phyloP scores from a whole-genome alignment of 768 basidiomycete species.

The Mycena sanguinolenta region DNA sequence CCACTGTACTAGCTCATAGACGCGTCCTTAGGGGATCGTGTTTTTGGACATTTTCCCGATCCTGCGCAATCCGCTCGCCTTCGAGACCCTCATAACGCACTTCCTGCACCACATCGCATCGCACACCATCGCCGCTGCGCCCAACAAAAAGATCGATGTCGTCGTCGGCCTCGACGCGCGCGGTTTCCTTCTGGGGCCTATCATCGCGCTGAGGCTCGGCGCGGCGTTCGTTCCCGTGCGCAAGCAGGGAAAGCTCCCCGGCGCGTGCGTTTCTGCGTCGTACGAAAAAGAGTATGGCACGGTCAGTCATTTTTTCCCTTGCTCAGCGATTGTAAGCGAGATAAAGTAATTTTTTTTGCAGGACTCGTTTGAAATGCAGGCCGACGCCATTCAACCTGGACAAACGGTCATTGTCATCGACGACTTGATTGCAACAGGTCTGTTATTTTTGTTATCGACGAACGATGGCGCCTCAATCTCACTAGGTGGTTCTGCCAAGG shows the following conservation, averaged over 20 bases:
- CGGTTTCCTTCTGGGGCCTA: conserved; percentile 94
- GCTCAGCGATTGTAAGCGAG: neutral
- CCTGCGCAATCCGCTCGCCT: conserved; percentile 85
- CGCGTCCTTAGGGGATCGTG: conserved; percentile 75
- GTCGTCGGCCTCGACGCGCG: conserved; percentile 96
- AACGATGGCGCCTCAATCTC: conserved; percentile 9
- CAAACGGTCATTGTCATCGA: conserved; percentile 91
- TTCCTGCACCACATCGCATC: conserved; percentile 89
- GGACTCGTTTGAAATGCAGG: conserved; percentile 98
- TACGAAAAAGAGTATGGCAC: conserved; percentile 95
- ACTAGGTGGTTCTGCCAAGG: conserved; percentile 91
- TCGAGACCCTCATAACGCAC: conserved; percentile 93
- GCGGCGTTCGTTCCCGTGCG: conserved; percentile 97
- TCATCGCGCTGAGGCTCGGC: conserved; percentile 90
- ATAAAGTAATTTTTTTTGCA: conserved; percentile 44
- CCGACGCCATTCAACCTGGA: conserved; percentile 84
- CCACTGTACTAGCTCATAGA: neutral
- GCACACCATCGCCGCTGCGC: conserved; percentile 72
- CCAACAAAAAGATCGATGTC: conserved; percentile 84
- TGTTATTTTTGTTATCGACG: conserved; percentile 35
- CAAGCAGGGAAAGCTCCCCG: conserved; percentile 96
- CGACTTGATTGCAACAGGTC: conserved; percentile 96
- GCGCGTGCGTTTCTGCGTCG: conserved; percentile 75
- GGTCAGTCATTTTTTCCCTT: conserved; percentile 57
- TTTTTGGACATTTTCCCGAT: conserved; percentile 98